phyloP scores from a whole-genome alignment of 2,329 filamentous ascomycete species.

The Dothideomycetes sp. region DNA sequence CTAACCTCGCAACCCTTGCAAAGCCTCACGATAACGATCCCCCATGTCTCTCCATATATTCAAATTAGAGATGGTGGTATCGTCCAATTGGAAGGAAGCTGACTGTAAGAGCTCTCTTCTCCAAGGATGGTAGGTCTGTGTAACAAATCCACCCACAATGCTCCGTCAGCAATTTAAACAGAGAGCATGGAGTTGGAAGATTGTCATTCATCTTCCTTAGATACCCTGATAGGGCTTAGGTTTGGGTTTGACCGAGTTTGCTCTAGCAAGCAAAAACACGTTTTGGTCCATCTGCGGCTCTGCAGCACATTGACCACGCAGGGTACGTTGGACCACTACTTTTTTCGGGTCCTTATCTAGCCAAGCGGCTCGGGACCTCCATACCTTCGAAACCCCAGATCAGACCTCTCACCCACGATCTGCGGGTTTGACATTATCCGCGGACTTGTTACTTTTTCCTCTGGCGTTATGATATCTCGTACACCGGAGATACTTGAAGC shows the following conservation, averaged over 20 bases:
- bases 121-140: neutral
- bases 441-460: constrained; percentile 15
- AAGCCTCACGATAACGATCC: too few relatives aligned
- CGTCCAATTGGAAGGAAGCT: too few relatives aligned
- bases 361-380: constrained; percentile 6
- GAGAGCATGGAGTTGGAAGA: neutral
- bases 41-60: too few relatives aligned
- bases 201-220: constrained; percentile 5
- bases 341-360: constrained; percentile 10
- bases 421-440: constrained; percentile 11
- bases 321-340: constrained; percentile 1
- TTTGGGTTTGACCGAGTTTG: constrained; percentile 8
- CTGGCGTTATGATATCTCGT: constrained; percentile 12
- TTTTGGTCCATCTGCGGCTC: constrained; percentile 8
- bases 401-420: constrained; percentile 10
- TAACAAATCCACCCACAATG: too few relatives aligned
- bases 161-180: too few relatives aligned
- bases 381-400: constrained; percentile 6
- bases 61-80: too few relatives aligned
- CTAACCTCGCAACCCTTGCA: too few relatives aligned
- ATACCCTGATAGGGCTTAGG: constrained; percentile 11
- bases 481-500: constrained; percentile 12
- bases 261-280: constrained; percentile 9
- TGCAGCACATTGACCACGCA: neutral
- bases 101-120: neutral